Evolutionary conservation across 441 rosid genomes (phyloP).

Genomic region (Adansonia grandidieri): DNA sequence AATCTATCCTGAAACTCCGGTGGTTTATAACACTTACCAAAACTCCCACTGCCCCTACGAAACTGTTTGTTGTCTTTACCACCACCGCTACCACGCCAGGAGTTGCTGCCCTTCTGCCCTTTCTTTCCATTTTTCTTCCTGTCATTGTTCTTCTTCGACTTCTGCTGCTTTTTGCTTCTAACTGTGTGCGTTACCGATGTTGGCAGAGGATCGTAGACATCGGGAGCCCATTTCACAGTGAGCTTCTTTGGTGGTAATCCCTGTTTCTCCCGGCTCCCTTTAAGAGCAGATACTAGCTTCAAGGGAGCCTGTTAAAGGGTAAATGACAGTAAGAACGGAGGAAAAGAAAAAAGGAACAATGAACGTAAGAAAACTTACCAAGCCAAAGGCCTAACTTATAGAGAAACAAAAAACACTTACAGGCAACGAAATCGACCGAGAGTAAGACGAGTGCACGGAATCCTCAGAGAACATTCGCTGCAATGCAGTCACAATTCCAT

Average conservation of each 20-base stretch:
- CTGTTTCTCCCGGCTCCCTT: constrained; percentile 76
- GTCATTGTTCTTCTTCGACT: constrained; percentile 55
- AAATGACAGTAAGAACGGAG: neutral
- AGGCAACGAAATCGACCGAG: constrained; percentile 30
- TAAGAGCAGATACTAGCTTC: constrained; percentile 71
- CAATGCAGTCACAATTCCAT: constrained; percentile 43
- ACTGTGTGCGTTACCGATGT: constrained; percentile 66
- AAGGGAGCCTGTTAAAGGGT: constrained; percentile 33
- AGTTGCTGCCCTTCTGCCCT: constrained; percentile 69
- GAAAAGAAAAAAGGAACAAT: neutral
- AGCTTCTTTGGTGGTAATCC: constrained; percentile 53
- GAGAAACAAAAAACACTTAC: constrained; percentile 41
- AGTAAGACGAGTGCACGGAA: neutral
- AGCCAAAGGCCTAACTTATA: neutral
- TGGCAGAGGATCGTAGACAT: constrained; percentile 88
- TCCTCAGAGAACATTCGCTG: constrained; percentile 44
- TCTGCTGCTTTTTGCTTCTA: constrained; percentile 58
- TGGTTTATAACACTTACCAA: constrained; percentile 33
- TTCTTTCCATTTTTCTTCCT: constrained; percentile 65
- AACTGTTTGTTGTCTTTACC: constrained; percentile 65
- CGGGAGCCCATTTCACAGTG: constrained; percentile 82
- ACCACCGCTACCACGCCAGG: constrained; percentile 39
- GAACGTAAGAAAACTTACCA: neutral
- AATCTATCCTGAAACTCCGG: constrained; percentile 26
- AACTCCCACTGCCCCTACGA: constrained; percentile 37